Conservation (phyloP, 2,329 filamentous ascomycete species). For the Thielaviopsis punctulata region DNA sequence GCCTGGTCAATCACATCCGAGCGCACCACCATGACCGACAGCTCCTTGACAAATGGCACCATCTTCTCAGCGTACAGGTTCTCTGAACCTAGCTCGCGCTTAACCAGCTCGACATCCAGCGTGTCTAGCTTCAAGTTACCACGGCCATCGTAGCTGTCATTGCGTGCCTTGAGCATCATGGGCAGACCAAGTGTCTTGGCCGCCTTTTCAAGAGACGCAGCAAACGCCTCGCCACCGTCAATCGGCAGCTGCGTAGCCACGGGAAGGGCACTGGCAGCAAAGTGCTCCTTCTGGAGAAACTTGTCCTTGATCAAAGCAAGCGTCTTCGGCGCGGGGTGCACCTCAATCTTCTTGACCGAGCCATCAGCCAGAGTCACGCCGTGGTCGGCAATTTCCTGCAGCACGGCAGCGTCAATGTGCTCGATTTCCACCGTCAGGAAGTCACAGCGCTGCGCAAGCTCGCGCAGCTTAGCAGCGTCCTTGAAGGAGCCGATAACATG, state of each 20-base stretch:
- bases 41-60: slow-evolving; percentile 68
- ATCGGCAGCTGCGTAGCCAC: slow-evolving; percentile 56
- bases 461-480: slow-evolving; percentile 57
- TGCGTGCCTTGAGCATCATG: slow-evolving; percentile 83
- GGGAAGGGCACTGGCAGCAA: slow-evolving; percentile 49
- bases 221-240: slow-evolving; percentile 33
- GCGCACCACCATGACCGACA: slow-evolving; percentile 89
- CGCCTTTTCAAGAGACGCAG: slow-evolving; percentile 44
- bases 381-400: slow-evolving; percentile 60
- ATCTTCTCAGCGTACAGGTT: slow-evolving; percentile 81
- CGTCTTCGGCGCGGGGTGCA: slow-evolving; percentile 74
- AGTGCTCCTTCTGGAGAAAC: slow-evolving; percentile 71
- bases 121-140: slow-evolving; percentile 39
- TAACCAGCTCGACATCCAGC: slow-evolving; percentile 39
- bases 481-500: slow-evolving; percentile 83
- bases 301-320: slow-evolving; percentile 88
- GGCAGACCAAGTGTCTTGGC: slow-evolving; percentile 56
- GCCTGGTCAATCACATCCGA: slow-evolving; percentile 45
- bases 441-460: slow-evolving; percentile 61
- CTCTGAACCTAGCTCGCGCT: slow-evolving; percentile 45
- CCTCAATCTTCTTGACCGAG: slow-evolving; percentile 33
- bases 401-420: slow-evolving; percentile 77
- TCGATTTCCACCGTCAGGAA: slow-evolving; percentile 89
- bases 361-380: slow-evolving; percentile 37
- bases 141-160: slow-evolving; percentile 82